Percentiles rank a stretch among this genome's conserved stretches.
Evolutionary conservation across 2,329 filamentous ascomycete species (phyloP).

Genomic region (Pseudopithomyces maydicus): DNA sequence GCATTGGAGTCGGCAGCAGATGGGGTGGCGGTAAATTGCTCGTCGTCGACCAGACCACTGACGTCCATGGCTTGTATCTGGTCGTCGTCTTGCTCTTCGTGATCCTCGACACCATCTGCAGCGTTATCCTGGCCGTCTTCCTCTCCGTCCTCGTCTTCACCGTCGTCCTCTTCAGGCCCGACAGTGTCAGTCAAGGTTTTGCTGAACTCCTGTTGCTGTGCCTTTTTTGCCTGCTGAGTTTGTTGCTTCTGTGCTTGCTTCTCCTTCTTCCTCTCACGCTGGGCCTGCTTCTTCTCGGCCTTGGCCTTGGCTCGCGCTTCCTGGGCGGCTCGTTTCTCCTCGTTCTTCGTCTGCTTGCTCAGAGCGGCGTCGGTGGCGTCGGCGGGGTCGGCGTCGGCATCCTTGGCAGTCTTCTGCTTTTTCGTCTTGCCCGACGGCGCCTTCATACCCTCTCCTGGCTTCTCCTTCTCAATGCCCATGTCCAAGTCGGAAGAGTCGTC

Average conservation of each 20-base stretch:
- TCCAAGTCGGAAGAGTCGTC: conserved; percentile 40
- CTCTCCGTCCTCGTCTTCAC: not conserved
- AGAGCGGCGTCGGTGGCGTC: conserved; percentile 22
- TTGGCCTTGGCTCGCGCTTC: conserved; percentile 46
- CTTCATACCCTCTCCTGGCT: conserved; percentile 46
- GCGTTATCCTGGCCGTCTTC: conserved; percentile 12
- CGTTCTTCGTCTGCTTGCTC: conserved; percentile 16
- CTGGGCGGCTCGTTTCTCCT: conserved; percentile 46
- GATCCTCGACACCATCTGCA: conserved; percentile 25
- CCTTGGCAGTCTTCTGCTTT: conserved; percentile 48
- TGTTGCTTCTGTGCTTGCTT: conserved; percentile 48
- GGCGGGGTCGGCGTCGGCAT: conserved; percentile 25
- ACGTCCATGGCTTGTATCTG: conserved; percentile 42
- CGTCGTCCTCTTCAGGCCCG: conserved; percentile 30
- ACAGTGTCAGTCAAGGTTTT: conserved; percentile 25
- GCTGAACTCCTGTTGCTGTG: conserved; percentile 35
- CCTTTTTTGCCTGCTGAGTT: conserved; percentile 40
- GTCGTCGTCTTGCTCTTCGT: conserved; percentile 32
- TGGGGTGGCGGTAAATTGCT: conserved; percentile 39
- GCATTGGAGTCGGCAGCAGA: conserved; percentile 40
- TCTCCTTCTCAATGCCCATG: conserved; percentile 43
- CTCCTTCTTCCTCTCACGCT: conserved; percentile 53
- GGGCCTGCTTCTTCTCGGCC: conserved; percentile 51
- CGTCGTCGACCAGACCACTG: conserved; percentile 43
- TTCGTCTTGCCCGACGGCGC: conserved; percentile 37